Evolutionary conservation across 202 grass and related monocot species (phyloP).

Genomic region (Sporobolus alterniflorus): DNA sequence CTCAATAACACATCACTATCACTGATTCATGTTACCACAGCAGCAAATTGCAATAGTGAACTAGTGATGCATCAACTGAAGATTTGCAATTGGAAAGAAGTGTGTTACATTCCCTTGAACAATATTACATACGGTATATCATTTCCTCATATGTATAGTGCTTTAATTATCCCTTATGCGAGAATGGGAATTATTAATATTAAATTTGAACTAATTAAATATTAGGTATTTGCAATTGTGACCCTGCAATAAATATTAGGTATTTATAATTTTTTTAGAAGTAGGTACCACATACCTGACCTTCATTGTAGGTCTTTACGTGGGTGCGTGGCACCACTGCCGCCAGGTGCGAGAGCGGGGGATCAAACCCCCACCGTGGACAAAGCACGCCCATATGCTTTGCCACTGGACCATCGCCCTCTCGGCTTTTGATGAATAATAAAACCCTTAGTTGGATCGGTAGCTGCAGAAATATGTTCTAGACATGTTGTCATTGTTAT

Average conservation of each 20-base stretch:
- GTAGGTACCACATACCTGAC: too few relatives aligned
- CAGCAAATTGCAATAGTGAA: too few relatives aligned
- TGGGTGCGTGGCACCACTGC: too few relatives aligned
- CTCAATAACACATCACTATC: not conserved
- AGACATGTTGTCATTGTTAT: not conserved
- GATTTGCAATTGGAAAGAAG: not conserved
- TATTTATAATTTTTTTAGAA: too few relatives aligned
- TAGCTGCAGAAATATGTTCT: not conserved
- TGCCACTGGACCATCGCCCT: too few relatives aligned
- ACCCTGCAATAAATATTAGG: too few relatives aligned
- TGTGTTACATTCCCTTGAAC: not conserved
- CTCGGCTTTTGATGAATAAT: too few relatives aligned
- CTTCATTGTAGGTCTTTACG: too few relatives aligned
- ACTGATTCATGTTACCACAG: not conserved
- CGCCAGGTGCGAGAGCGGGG: too few relatives aligned
- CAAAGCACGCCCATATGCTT: too few relatives aligned
- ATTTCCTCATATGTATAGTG: not conserved
- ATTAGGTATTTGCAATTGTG: not conserved
- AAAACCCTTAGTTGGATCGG: not conserved
- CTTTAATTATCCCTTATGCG: not conserved
- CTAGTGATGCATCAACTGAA: not conserved
- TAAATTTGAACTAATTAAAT: not conserved
- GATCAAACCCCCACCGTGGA: too few relatives aligned
- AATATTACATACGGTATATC: too few relatives aligned
- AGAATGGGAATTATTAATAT: not conserved